A percentile compares a stretch with the other conserved stretches of the same genome.
phyloP scores from a whole-genome alignment of 2,329 filamentous ascomycete species.

The Penicillium sp. region DNA sequence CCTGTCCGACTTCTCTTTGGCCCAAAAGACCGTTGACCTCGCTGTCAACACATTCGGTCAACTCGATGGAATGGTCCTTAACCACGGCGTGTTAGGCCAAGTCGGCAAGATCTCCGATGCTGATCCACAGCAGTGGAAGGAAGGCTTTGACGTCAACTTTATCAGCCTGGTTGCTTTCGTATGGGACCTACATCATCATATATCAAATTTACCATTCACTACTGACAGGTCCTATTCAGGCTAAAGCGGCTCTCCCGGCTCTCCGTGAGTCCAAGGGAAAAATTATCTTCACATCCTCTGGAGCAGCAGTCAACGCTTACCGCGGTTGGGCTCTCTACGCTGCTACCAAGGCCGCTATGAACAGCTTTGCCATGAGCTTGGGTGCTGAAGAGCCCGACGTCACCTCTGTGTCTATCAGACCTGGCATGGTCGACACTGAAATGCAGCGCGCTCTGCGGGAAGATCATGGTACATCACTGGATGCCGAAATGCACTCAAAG shows the following conservation, averaged over 20 bases:
- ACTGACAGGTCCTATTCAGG: slow-evolving; percentile 16
- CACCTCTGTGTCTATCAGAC: slow-evolving; percentile 30
- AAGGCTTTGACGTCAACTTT: slow-evolving; percentile 78
- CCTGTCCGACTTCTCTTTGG: slow-evolving; percentile 54
- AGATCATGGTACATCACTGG: slow-evolving; percentile 63
- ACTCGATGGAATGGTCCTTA: slow-evolving; percentile 80
- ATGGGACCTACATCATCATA: slow-evolving; percentile 31
- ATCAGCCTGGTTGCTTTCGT: slow-evolving; percentile 80
- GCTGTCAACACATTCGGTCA: slow-evolving; percentile 67
- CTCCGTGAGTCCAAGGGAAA: slow-evolving; percentile 36
- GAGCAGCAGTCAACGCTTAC: slow-evolving; percentile 34
- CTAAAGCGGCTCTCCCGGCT: slow-evolving; percentile 33
- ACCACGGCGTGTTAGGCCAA: slow-evolving; percentile 80
- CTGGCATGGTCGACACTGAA: slow-evolving; percentile 38
- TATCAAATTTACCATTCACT: not conserved
- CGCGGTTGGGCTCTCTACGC: slow-evolving; percentile 39
- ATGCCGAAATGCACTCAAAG: slow-evolving; percentile 56
- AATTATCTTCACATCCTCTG: slow-evolving; percentile 40
- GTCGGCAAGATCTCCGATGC: slow-evolving; percentile 68
- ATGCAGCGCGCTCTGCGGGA: slow-evolving; percentile 66
- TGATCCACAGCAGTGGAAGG: slow-evolving; percentile 71
- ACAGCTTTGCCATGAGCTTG: slow-evolving; percentile 31
- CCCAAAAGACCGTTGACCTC: slow-evolving; percentile 61
- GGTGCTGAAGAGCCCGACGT: slow-evolving; percentile 31
- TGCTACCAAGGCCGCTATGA: slow-evolving; percentile 40